phyloP scores from a whole-genome alignment of 1,284 basidiomycete genomes.

The Clitocybe nebularis region DNA sequence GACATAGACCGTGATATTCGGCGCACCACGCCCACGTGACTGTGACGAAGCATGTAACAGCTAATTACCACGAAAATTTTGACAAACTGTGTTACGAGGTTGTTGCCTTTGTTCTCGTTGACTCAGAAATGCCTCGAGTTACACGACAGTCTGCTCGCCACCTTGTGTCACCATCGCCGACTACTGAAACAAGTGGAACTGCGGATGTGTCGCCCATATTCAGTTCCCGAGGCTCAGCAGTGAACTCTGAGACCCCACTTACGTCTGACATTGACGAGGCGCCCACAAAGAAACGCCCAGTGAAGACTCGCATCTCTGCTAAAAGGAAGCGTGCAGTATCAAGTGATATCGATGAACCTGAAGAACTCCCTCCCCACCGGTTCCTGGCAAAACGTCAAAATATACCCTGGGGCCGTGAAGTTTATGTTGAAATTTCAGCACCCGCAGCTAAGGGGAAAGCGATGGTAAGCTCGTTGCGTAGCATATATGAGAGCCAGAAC shows the following conservation, averaged over 20 bases:
- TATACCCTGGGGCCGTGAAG: too few relatives aligned
- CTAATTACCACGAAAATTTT: slow-evolving; percentile 18
- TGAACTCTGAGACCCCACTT: slow-evolving; percentile 28
- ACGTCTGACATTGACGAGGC: slow-evolving; percentile 32
- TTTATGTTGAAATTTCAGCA: slow-evolving; percentile 43
- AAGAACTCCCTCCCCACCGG: too few relatives aligned
- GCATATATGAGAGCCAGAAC: slow-evolving; percentile 4
- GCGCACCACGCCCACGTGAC: slow-evolving; percentile 19
- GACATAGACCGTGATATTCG: not conserved
- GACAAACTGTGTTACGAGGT: too few relatives aligned
- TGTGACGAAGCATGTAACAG: slow-evolving; percentile 16
- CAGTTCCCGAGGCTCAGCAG: slow-evolving; percentile 36
- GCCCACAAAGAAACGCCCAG: slow-evolving; percentile 14
- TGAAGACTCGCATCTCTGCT: slow-evolving; percentile 14
- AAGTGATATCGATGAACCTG: slow-evolving; percentile 16
- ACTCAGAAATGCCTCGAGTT: slow-evolving; percentile 22
- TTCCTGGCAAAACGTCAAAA: too few relatives aligned
- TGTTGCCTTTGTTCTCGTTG: slow-evolving; percentile 6
- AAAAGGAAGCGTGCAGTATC: slow-evolving; percentile 19
- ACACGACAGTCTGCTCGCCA: slow-evolving; percentile 26
- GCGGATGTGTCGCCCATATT: slow-evolving; percentile 38
- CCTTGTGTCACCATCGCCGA: slow-evolving; percentile 17
- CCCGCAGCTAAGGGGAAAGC: slow-evolving; percentile 17
- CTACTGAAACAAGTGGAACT: slow-evolving; percentile 28
- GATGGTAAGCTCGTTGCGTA: slow-evolving; percentile 32